These are phyloP conservation scores for Cyberlindnera suaveolens DNA, from an alignment of 805 yeast genomes.

Conservation along the genomic window DNA sequence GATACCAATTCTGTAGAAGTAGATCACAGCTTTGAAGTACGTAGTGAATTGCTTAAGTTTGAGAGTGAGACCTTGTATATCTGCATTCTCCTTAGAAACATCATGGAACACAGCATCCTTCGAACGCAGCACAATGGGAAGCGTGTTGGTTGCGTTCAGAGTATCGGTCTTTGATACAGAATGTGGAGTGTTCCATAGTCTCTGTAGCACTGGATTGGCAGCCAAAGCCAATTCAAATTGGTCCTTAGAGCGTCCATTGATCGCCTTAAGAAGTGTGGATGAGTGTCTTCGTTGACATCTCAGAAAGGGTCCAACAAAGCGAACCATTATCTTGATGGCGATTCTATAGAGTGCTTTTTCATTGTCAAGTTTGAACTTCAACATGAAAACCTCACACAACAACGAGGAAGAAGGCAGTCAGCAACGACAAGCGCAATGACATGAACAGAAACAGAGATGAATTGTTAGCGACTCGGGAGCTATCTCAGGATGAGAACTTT, in stretches of 20 bases:
- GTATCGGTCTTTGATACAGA: constrained; percentile 4
- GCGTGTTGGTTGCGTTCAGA: constrained; percentile 25
- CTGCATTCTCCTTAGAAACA: constrained; percentile 17
- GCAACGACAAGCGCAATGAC: not conserved
- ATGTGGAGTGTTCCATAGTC: constrained; percentile 8
- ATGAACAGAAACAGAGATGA: constrained; percentile 6
- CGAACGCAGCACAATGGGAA: constrained; percentile 27
- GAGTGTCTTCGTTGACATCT: constrained; percentile 3
- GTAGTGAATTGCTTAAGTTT: constrained; percentile 34
- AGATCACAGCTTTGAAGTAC: constrained; percentile 39
- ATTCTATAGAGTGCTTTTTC: no score
- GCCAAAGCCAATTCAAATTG: constrained; percentile 6
- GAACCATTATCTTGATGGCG: not conserved
- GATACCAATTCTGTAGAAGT: constrained; percentile 55
- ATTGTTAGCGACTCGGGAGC: constrained; percentile 9
- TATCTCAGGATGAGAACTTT: constrained; percentile 7
- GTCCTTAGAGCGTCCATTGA: constrained; percentile 1
- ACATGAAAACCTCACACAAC: no score
- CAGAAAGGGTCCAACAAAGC: not conserved
- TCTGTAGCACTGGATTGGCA: constrained; percentile 6
- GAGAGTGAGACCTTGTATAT: constrained; percentile 20
- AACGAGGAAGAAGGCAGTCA: not conserved
- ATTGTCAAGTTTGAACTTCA: no score
- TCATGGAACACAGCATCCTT: constrained; percentile 24
- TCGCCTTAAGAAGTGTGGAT: constrained; percentile 4